These are phyloP conservation scores for Eremothecium sinecaudum DNA, from an alignment of 1,139 yeast species.

Conservation along the genomic window DNA sequence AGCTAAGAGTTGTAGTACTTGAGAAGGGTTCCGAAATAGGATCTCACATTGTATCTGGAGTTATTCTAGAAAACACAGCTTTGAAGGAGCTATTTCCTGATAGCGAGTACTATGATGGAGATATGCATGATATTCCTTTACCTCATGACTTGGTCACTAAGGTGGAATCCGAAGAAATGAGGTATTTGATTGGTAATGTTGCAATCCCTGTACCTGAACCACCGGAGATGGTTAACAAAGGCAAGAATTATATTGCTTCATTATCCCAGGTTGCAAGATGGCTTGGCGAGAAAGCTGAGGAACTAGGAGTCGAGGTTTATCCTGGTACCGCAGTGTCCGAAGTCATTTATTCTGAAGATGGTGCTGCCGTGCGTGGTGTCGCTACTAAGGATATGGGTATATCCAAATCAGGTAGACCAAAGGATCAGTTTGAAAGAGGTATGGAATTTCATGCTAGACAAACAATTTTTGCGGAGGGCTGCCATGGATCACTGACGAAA, in stretches of 20 bases:
- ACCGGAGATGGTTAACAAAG: conserved; percentile 75
- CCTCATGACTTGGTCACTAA: conserved; percentile 66
- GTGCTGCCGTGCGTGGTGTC: conserved; percentile 64
- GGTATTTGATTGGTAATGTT: conserved; percentile 47
- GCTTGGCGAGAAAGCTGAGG: conserved; percentile 84
- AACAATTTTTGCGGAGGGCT: conserved; percentile 90
- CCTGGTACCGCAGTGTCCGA: conserved; percentile 90
- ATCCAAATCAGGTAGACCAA: conserved; percentile 63
- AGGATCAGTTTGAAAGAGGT: conserved; percentile 79
- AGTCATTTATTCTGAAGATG: conserved; percentile 51
- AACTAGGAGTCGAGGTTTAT: conserved; percentile 84
- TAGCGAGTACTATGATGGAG: conserved; percentile 44
- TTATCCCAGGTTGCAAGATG: conserved; percentile 73
- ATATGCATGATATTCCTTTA: conserved; percentile 55
- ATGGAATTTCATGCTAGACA: conserved; percentile 90
- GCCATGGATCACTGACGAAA: conserved; percentile 88
- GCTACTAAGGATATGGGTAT: conserved; percentile 92
- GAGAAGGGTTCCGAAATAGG: conserved; percentile 94
- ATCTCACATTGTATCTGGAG: conserved; percentile 86
- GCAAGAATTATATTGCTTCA: conserved; percentile 76
- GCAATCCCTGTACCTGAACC: conserved; percentile 82
- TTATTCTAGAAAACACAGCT: conserved; percentile 84
- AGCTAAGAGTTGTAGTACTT: conserved; percentile 71
- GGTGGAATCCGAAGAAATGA: conserved; percentile 65
- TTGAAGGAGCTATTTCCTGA: conserved; percentile 77